phyloP scores from a whole-genome alignment of 1,139 yeast species.

The Blastobotrys indianensis region DNA sequence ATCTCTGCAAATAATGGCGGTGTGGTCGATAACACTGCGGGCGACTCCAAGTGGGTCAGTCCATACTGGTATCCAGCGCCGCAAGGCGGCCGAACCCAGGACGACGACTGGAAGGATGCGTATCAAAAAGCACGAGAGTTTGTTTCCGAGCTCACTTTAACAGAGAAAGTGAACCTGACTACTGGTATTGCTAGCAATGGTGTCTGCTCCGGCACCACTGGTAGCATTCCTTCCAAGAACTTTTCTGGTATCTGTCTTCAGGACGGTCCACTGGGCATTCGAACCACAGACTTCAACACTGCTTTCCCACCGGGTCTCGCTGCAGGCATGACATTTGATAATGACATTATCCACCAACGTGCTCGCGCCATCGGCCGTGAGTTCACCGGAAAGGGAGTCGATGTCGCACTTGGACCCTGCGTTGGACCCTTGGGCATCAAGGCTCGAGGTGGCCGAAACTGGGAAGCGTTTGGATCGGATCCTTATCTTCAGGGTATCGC shows the following conservation, averaged over 20 bases:
- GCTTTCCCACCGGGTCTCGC: slow-evolving; percentile 57
- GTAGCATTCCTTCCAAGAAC: slow-evolving; percentile 51
- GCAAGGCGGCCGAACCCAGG: slow-evolving; percentile 22
- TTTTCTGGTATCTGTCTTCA: slow-evolving; percentile 56
- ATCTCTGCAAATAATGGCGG: too few species aligned
- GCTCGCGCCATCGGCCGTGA: slow-evolving; percentile 57
- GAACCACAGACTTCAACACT: slow-evolving; percentile 53
- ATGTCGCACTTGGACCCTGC: slow-evolving; percentile 56
- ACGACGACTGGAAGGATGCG: slow-evolving; percentile 50
- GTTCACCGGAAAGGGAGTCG: slow-evolving; percentile 52
- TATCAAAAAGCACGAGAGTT: slow-evolving; percentile 49
- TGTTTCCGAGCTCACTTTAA: slow-evolving; percentile 49
- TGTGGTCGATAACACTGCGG: too few species aligned
- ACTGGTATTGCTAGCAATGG: slow-evolving; percentile 65
- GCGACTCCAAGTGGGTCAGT: slow-evolving; percentile 3
- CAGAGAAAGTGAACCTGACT: slow-evolving; percentile 57
- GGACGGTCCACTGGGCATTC: slow-evolving; percentile 61
- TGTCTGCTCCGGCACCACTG: slow-evolving; percentile 61
- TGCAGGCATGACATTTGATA: slow-evolving; percentile 54
- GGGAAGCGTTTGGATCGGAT: slow-evolving; percentile 64
- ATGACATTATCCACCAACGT: slow-evolving; percentile 45
- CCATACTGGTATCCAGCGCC: slow-evolving; percentile 23
- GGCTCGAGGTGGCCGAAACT: slow-evolving; percentile 60
- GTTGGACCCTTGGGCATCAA: slow-evolving; percentile 60
- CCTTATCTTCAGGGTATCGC: slow-evolving; percentile 57